Evolutionary conservation across 1,139 yeast genomes (phyloP).

Genomic region (Wickerhamomyces sp.): DNA sequence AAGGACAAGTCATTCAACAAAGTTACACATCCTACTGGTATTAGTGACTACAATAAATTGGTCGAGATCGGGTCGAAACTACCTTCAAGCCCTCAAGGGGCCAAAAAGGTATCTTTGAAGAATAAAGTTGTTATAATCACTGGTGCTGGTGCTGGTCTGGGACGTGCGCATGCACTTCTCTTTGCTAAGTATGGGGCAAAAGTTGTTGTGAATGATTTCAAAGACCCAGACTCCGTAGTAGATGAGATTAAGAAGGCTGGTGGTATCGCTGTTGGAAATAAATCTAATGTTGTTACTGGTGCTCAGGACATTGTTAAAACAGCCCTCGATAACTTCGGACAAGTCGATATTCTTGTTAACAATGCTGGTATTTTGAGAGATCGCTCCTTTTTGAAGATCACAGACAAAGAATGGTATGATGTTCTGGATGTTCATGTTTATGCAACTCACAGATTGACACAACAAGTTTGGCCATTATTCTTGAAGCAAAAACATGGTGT

Average conservation of each 20-base stretch:
- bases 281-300: conserved; percentile 75
- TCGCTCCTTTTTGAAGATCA: conserved; percentile 80
- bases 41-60: conserved; percentile 57
- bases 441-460: conserved; percentile 79
- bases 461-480: conserved; percentile 92
- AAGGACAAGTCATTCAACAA: conserved; percentile 50
- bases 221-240: conserved; percentile 69
- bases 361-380: conserved; percentile 96
- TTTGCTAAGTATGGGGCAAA: conserved; percentile 92
- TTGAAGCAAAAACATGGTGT: conserved; percentile 74
- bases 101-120: conserved; percentile 58
- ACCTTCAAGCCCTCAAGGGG: conserved; percentile 47
- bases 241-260: conserved; percentile 74
- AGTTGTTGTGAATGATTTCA: conserved; percentile 91
- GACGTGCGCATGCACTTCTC: conserved; percentile 81
- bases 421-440: conserved; percentile 79
- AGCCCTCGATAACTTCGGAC: conserved; percentile 74
- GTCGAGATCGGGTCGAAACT: conserved; percentile 47
- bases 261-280: conserved; percentile 79
- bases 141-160: conserved; percentile 96
- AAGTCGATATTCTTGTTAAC: conserved; percentile 81
- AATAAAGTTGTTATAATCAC: conserved; percentile 88
- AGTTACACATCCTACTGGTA: conserved; percentile 61
- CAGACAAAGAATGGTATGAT: conserved; percentile 77
- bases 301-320: conserved; percentile 75